Conservation (phyloP, 352 stramenopile species). For the Phytophthora litchii region DNA sequence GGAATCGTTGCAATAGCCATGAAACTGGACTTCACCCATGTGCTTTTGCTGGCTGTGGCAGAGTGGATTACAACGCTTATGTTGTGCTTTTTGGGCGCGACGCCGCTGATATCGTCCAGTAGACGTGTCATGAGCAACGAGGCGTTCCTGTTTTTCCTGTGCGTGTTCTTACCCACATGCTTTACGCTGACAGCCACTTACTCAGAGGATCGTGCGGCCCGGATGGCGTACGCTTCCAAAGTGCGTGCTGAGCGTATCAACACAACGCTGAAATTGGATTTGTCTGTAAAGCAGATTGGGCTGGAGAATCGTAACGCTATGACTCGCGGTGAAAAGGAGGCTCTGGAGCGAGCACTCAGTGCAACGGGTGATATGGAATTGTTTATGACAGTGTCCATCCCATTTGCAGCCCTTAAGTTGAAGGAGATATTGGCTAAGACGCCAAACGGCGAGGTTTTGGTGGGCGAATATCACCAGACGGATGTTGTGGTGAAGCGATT, state of each 20-base stretch:
- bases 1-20: constrained; percentile 75
- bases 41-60: constrained; percentile 55
- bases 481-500: constrained; percentile 82
- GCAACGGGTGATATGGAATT: constrained; percentile 56
- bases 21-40: constrained; percentile 82
- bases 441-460: constrained; percentile 62
- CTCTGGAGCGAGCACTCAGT: constrained; percentile 57
- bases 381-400: constrained; percentile 75
- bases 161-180: constrained; percentile 65
- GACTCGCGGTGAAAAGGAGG: constrained; percentile 60
- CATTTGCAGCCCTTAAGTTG: constrained; percentile 74
- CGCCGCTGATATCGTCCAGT: constrained; percentile 58
- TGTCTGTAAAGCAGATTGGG: constrained; percentile 74
- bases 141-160: constrained; percentile 64
- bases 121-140: constrained; percentile 53
- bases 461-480: constrained; percentile 80
- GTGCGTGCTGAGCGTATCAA: constrained; percentile 81
- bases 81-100: constrained; percentile 45
- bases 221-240: constrained; percentile 78
- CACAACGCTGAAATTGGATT: constrained; percentile 78
- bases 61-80: constrained; percentile 69
- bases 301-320: constrained; percentile 68
- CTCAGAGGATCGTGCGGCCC: constrained; percentile 69
- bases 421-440: constrained; percentile 80
- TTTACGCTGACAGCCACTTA: constrained; percentile 78